Evolutionary conservation across 2,329 filamentous ascomycete species (phyloP), one percentile per base, ranked within the genome.

Genomic region (Aureobasidium lini): DNA sequence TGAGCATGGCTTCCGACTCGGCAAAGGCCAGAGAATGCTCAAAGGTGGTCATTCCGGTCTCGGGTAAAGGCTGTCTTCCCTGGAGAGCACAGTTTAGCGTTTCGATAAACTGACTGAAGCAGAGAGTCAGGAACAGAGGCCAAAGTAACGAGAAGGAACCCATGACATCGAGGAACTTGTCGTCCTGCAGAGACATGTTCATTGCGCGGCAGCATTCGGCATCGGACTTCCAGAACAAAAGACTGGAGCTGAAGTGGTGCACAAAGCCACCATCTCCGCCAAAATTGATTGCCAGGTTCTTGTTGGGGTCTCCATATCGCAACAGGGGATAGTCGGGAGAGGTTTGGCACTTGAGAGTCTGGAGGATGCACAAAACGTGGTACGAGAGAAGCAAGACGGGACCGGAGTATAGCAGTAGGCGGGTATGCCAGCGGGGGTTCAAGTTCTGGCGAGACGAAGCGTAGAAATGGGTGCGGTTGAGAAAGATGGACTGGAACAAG

Each of bases 11-110:
- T 71, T 99, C 94, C 8, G 93, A 93, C 73, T 99, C 94, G 10
- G 93, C 90, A 75, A 97, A 99, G 2, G 93, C 93, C 8, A 99
- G 79, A 0, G 92, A 96, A 69, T 96, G 92, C 71, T 99, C 94
- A 67, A 97, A 96, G 2, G 96, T 82, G 0, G 92, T 96, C 89
- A 97, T 96, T 16, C 91, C 92, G 1, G 90, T 95, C 74, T 97
- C 94, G 0, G 89, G 87, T 63, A 88, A 84, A 0, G 90, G 83
- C 2, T 84, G 82, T 2, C 88, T 84, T 34, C 93, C 93, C 71
- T 96, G 90, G 6, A 97, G 81, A 9, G 93, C 90, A 71, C 90
- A 95, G 4, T 88, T 87, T 9, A 97, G 76, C 0, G 90, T 94
- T 73, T 97, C 94, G 18, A 96, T 76, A 66, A 97, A 93, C 69